Base-by-base conservation (phyloP, 352 stramenopile genomes). In the Globisporangium recalcitrans region DNA sequence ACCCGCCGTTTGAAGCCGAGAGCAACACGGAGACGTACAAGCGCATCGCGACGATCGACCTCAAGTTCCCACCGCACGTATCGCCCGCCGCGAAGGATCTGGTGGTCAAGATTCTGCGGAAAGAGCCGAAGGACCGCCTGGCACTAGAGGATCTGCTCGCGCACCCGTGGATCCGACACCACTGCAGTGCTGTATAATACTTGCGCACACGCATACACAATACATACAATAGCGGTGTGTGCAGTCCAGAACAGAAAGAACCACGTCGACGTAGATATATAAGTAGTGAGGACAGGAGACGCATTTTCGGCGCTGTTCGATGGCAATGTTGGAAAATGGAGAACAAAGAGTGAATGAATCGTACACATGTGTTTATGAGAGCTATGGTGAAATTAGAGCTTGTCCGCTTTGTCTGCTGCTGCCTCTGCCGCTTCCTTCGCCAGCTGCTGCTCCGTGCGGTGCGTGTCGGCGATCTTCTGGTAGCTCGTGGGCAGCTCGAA, bases 1-100 rank as follows among this genome's bases (percentile, higher is more conserved):
- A 67, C 7, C 97, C 98, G 52, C 98, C 98, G 6, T 99, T 99
- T 73, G 97, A 99, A 70, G 96, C 95, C 2, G 95, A 98, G 55
- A 93, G 86, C 59, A 91, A 98, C 69, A 85, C 80, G 9, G 93
- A 97, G 49, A 99, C 97, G n/a, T 99, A 99, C 71, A 82, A 97
- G 64, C 82, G 96, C 49, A 99, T 99, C 69, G 86, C 86, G 9
- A 92, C 86, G 27, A 91, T 99, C 11, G 96, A 99, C 68, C 78
- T 99, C 47, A 78, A 91, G 67, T 99, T 99, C 77, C 97, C 97
- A 3, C 68, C 70, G 22, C 79, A 96, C 61, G 82, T 99, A 27
- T 95, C 91, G 7, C 68, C 88, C 2, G 85, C 97, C 63, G 97
- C 97, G 19, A 87, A 90, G 60, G 96, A 99, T 72, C 57, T 95